Evolutionary conservation across 164 flowering plant genomes (phyloP), one percentile per base, ranked within the genome.

Genomic region (Amborella trichopoda): DNA sequence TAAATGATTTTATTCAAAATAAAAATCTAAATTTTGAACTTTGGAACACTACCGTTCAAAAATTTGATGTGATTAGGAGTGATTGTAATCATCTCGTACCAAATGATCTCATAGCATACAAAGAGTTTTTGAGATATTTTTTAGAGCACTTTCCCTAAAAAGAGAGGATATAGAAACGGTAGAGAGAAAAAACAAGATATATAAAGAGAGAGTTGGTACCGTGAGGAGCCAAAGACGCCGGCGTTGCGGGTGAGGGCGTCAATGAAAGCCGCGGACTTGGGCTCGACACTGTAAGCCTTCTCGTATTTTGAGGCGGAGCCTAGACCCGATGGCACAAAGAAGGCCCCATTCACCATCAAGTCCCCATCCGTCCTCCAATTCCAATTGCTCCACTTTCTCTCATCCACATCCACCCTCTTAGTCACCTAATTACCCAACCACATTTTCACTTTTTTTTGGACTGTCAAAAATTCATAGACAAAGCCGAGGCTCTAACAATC

Each of bases 291-390:
- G 2, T 81, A 62, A 1, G 89, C 95, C 61, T 64, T 65, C 0
- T 70, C 57, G 38, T 78, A 86, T 55, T 45, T 68, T 0, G 52
- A 32, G 17, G 67, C 66, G 6, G 60, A 27, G 0, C 83, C 91
- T 3, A 36, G 64, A 1, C 95, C 95, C 0, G 95, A 86, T 5
- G 95, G 89, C 60, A 86, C 83, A 28, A 86, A 86, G 60, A 74
- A 86, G 1, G 95, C 95, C 9, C 93, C 95, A 33, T 86, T 82
- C 33, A 80, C 76, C 83, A 86, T 54, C n/a, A 68, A 13, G 59
- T 86, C 95, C 32, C 89, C 91, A 0, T 82, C 91, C 12, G 86
- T 74, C 57, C 89, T 78, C 95, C 95, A 86, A 39, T 80, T 74
- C 95, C 95, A 86, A 0, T 55, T 66, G 24, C 51, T 21, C 95